Evolutionary conservation across 805 yeast genomes (phyloP), one percentile per base, ranked within the genome.

Genomic region (Starmerella floricola): DNA sequence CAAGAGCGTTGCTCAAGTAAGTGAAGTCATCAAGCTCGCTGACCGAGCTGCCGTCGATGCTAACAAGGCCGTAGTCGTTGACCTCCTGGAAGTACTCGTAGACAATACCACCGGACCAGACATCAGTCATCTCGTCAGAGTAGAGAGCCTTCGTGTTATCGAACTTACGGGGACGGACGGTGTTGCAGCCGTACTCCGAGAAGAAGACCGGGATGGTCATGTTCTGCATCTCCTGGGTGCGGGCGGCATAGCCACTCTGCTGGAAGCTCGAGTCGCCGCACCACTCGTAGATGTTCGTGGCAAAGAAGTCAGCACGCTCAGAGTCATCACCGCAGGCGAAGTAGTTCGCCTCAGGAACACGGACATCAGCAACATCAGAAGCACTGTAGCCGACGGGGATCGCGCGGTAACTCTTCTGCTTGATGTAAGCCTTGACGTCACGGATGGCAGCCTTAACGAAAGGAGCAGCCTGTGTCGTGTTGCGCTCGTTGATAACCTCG

Each of bases 361-460:
- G 76, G 26, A 87, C 85, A 20, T 74, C 78, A 21, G 78, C 70
- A 58, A 83, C 96, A 62, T 87, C 97, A 58, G 83, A 83, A 13
- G 95, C 76, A 11, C 95, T 80, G 63, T 87, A 88, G 13, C 98
- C 98, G 43, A 88, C 87, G 12, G 98, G 98, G 46, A 88, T 83
- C 11, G 58, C 38, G 62, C 95, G 77, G 64, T 83, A 83, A 24
- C 69, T 66, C 61, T 75, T 66, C 42, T 65, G 69, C 41, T 66
- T 62, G 53, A 91, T 82, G 64, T 91, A 86, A 15, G 69, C 56
- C 64, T 83, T 87, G 58, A 73, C 72, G 61, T 88, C 98, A 63
- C 98, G 79, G 48, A 91, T 72, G 15, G 97, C 95, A 24, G 97
- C 95, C 70, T 88, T 91, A 44, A 91, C 94, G 62, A 78, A 88